Percentiles rank a stretch among this genome's conserved stretches.
These are phyloP conservation scores for Phytophthora sp. DNA, from an alignment of 352 stramenopile species.

Conservation along the genomic window DNA sequence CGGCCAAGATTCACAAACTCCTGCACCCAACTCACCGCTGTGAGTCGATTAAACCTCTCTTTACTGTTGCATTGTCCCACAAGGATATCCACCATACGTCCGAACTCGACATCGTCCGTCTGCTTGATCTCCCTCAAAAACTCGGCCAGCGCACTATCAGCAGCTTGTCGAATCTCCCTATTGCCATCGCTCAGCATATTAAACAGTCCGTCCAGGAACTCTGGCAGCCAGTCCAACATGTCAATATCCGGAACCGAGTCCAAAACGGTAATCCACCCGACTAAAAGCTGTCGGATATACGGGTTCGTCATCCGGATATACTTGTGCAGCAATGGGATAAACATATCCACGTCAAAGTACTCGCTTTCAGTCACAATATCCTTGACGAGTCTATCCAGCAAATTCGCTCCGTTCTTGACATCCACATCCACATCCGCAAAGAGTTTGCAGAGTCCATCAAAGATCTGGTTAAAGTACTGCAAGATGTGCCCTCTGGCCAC, in stretches of 20 bases:
- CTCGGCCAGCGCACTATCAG: constrained; percentile 93
- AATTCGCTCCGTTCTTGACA: constrained; percentile 97
- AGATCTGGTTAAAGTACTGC: constrained; percentile 99
- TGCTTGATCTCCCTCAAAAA: constrained; percentile 97
- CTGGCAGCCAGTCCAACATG: constrained; percentile 98
- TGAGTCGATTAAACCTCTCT: constrained; percentile 97
- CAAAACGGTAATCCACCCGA: constrained; percentile 98
- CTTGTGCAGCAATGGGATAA: constrained; percentile 99
- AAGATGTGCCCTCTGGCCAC: constrained; percentile 94
- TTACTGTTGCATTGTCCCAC: constrained; percentile 97
- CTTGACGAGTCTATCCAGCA: constrained; percentile 95
- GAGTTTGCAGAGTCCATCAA: constrained; percentile 95
- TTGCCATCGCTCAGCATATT: constrained; percentile 99
- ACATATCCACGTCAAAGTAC: constrained; percentile 98
- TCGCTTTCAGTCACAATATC: constrained; percentile 99
- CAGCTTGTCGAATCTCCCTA: constrained; percentile 97
- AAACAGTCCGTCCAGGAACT: constrained; percentile 99
- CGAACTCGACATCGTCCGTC: constrained; percentile 97
- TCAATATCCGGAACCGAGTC: constrained; percentile 99
- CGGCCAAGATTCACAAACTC: constrained; percentile 97
- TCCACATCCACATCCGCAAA: constrained; percentile 99
- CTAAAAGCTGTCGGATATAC: constrained; percentile 98
- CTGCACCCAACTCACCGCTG: constrained; percentile 97
- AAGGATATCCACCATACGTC: constrained; percentile 97
- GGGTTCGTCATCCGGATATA: constrained; percentile 99